Evolutionary conservation across 2,329 filamentous ascomycete species (phyloP), one percentile per base, ranked within the genome.

Genomic region (Sclerotinia minor): DNA sequence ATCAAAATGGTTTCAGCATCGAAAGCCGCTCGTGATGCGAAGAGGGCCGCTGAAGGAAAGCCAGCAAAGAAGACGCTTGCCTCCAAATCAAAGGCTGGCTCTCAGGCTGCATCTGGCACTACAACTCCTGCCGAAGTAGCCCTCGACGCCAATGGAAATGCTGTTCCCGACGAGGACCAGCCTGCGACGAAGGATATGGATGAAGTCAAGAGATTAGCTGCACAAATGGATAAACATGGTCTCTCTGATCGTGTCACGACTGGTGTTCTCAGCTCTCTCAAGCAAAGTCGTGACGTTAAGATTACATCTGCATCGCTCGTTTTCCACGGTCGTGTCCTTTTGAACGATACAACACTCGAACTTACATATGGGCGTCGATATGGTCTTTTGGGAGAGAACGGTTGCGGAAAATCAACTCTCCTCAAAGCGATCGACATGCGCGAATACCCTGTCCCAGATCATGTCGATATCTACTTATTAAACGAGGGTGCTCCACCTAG

Each of bases 161-260:
- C 79, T 67, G 71, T 83, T n/a, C 80, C 82, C 54, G 80, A 82
- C 69, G 79, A 83, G 57, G 89, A 91, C 65, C 85, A 86, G 75
- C 86, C 89, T 72, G 90, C 89, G 69, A 92, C 89, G 73, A 87
- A 89, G 74, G 92, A 94, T 83, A 81, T 89, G 79, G 88, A 90
- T 73, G 90, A 90, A 78, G 89, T 97, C 72, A 91, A 93, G 83
- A 93, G 93, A 79, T 86, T 99, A 73, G 89, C 91, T 55, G 85
- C 94, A 66, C 96, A 99, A 83, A 91, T 97, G 86, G 95, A 99
- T 83, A 92, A 96, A 83, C 88, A 96, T 79, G 95, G 95, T 77
- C 85, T 99, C 73, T 98, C 95, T 19, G 95, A 99, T 81, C 91
- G 95, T 80, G 95, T 99, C 80, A 99, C 96, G 70, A 99, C 95